These are phyloP conservation scores for Medicago arabica DNA, from an alignment of 306 rosid species.

Conservation along the genomic window DNA sequence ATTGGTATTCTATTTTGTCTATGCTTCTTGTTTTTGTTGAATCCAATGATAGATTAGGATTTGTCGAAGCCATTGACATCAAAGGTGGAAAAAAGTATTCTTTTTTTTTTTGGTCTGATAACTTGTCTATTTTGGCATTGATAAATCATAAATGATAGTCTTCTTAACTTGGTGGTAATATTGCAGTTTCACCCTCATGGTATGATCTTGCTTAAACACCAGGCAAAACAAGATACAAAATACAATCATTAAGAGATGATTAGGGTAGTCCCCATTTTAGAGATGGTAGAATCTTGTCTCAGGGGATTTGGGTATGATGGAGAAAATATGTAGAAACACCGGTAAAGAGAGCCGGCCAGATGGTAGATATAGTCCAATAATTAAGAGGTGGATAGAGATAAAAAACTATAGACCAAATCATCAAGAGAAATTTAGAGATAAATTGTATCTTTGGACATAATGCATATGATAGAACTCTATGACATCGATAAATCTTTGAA, in stretches of 20 bases:
- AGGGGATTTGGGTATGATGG: conserved; percentile 11
- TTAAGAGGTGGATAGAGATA: not conserved
- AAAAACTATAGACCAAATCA: not conserved
- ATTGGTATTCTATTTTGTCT: conserved; percentile 9
- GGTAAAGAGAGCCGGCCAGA: not conserved
- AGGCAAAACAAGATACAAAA: not conserved
- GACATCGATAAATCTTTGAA: not conserved
- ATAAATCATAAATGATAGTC: conserved; percentile 4
- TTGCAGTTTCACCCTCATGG: conserved; percentile 18
- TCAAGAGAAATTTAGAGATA: not conserved
- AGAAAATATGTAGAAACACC: not conserved
- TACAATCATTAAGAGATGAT: not conserved
- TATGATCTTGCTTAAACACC: conserved; percentile 15
- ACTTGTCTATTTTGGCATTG: conserved; percentile 27
- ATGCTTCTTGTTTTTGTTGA: not conserved
- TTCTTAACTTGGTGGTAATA: conserved; percentile 21
- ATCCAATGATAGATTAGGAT: conserved; percentile 3
- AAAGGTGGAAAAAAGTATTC: not conserved
- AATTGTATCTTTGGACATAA: conserved; percentile 2
- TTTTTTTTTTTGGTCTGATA: not conserved
- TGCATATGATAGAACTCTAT: not conserved
- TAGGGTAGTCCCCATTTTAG: not conserved
- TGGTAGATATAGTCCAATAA: not conserved
- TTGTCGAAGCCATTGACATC: conserved; percentile 20
- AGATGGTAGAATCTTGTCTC: not conserved